Evolutionary conservation across 1,284 basidiomycete species (phyloP).

Genomic region (Anthracocystis panici-leucophaei): DNA sequence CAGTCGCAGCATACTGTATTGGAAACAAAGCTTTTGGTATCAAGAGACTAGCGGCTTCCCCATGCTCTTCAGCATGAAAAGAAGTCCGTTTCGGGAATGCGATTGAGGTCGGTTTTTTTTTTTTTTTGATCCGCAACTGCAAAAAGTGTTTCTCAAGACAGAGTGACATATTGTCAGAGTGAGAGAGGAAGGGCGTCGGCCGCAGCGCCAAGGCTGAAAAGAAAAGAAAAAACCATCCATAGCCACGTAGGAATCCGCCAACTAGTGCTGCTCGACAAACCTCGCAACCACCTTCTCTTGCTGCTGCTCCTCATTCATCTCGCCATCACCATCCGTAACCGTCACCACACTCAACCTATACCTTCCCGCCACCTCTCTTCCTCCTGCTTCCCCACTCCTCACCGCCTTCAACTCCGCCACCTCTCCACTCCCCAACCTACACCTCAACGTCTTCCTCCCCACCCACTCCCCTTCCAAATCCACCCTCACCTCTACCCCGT

Average conservation of each 20-base stretch:
- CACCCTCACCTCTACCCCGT: slow-evolving; percentile 3
- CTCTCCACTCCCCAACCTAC: neutral
- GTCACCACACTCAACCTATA: slow-evolving; percentile 2
- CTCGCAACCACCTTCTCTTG: neutral
- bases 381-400: neutral
- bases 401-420: neutral
- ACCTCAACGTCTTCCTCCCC: neutral
- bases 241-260: neutral
- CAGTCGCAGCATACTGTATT: no score
- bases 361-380: neutral
- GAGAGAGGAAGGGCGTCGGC: no score
- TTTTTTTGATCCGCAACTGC: no score
- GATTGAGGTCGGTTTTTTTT: no score
- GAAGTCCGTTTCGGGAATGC: no score
- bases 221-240: neutral
- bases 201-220: no score
- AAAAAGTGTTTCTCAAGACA: no score
- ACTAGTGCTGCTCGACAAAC: slow-evolving; percentile 14
- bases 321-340: neutral
- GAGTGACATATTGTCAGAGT: no score
- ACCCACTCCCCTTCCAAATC: neutral
- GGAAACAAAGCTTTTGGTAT: no score
- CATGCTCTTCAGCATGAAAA: no score
- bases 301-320: neutral
- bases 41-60: no score